Evolutionary conservation across 2,329 filamentous ascomycete species (phyloP).

Genomic region (Epichloe amarillans): DNA sequence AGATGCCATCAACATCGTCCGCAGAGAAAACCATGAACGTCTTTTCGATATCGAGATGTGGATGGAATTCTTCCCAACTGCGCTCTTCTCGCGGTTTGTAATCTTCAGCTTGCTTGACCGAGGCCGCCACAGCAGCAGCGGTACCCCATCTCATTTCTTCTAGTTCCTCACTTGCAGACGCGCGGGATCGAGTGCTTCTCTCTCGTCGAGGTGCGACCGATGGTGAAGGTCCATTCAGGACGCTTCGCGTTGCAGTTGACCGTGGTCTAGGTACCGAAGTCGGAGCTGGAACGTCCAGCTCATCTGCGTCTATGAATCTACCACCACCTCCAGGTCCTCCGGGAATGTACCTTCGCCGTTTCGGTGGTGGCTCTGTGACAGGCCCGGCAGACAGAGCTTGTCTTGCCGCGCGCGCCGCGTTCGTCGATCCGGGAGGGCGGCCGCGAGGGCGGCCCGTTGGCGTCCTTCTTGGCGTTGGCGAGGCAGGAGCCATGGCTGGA

Average conservation of each 20-base stretch:
- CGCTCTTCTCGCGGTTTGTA: conserved; percentile 96
- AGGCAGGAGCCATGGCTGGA: conserved; percentile 19
- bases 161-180: conserved; percentile 36
- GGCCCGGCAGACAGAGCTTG: conserved; percentile 20
- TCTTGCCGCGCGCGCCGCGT: conserved; percentile 27
- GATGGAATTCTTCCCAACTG: conserved; percentile 96
- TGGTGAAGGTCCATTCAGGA: conserved; percentile 20
- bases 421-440: conserved; percentile 30
- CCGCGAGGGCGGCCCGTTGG: conserved; percentile 33
- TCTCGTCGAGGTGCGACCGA: conserved; percentile 41
- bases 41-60: conserved; percentile 79
- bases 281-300: conserved; percentile 41
- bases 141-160: conserved; percentile 66
- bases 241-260: conserved; percentile 32
- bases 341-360: conserved; percentile 67
- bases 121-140: conserved; percentile 77
- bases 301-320: conserved; percentile 64
- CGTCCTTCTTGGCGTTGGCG: conserved; percentile 27
- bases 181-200: conserved; percentile 40
- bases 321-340: conserved; percentile 79
- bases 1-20: conserved; percentile 70
- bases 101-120: conserved; percentile 81
- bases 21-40: conserved; percentile 67
- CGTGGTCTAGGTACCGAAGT: conserved; percentile 26
- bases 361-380: conserved; percentile 48